phyloP scores from a whole-genome alignment of 164 flowering plant genomes.

The Stephania cephalantha region DNA sequence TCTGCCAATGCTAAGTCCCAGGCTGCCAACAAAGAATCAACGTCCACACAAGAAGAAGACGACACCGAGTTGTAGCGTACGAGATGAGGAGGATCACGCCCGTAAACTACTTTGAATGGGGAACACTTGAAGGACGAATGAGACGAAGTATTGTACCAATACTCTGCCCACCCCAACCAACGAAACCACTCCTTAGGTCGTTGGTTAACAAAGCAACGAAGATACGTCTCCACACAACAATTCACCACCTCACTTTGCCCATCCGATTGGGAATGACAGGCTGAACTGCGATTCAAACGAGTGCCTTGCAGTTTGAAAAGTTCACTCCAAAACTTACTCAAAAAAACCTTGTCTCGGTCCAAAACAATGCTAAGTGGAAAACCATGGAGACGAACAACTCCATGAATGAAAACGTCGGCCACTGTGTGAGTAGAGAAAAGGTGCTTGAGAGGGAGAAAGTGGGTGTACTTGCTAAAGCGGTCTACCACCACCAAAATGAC shows the following conservation, averaged over 20 bases:
- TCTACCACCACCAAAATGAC: conserved; percentile 3
- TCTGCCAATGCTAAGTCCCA: no score
- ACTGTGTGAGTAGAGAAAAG: neutral
- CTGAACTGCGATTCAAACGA: no score
- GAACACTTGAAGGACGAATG: neutral
- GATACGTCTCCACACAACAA: no score
- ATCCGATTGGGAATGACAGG: no score
- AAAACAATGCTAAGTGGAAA: neutral
- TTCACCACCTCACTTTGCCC: no score
- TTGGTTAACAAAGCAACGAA: no score
- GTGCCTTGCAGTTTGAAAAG: neutral
- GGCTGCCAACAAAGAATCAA: no score
- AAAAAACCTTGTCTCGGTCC: neutral
- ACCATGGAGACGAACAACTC: neutral
- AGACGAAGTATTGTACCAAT: neutral
- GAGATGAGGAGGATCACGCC: no score
- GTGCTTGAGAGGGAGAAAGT: neutral
- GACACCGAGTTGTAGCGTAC: no score
- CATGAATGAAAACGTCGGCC: neutral
- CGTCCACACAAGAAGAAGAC: no score
- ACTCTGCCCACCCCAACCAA: conserved; percentile 4
- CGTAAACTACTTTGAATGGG: no score
- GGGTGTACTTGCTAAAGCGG: neutral
- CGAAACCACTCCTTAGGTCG: neutral
- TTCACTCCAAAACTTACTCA: neutral